Evolutionary conservation across 805 yeast species (phyloP).

Genomic region (Saccharomycopsis guyanensis): DNA sequence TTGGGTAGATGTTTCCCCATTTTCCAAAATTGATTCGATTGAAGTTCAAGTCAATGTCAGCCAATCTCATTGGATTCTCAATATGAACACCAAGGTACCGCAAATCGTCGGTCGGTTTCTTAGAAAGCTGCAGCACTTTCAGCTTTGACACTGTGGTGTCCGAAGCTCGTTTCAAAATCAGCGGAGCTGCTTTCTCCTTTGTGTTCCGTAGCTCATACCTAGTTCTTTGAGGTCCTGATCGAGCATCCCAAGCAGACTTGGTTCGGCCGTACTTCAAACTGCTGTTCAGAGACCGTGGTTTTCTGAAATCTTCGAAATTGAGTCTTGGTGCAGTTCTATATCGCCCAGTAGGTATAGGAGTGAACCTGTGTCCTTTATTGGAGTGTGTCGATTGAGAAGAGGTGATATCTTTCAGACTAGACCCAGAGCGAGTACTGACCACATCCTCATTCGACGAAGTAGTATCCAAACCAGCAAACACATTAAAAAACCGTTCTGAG

Average conservation of each 20-base stretch:
- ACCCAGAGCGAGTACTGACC: no score
- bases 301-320: background rate
- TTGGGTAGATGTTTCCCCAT: constrained; percentile 88
- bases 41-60: constrained; percentile 35
- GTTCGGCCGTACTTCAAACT: background rate
- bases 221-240: background rate
- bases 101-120: background rate
- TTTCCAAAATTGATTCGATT: constrained; percentile 62
- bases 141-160: constrained; percentile 27
- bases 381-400: no score
- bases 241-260: background rate
- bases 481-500: background rate
- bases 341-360: background rate
- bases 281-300: background rate
- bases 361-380: no score
- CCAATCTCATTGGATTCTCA: constrained; percentile 61
- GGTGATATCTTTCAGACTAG: no score
- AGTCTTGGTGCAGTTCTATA: background rate
- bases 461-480: no score
- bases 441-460: no score
- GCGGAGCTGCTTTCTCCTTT: constrained; percentile 9
- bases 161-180: background rate
- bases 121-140: background rate
- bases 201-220: constrained; percentile 4
- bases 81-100: constrained; percentile 45